Evolutionary conservation across 352 stramenopile species (phyloP).

Genomic region (Phytophthora hybrid): DNA sequence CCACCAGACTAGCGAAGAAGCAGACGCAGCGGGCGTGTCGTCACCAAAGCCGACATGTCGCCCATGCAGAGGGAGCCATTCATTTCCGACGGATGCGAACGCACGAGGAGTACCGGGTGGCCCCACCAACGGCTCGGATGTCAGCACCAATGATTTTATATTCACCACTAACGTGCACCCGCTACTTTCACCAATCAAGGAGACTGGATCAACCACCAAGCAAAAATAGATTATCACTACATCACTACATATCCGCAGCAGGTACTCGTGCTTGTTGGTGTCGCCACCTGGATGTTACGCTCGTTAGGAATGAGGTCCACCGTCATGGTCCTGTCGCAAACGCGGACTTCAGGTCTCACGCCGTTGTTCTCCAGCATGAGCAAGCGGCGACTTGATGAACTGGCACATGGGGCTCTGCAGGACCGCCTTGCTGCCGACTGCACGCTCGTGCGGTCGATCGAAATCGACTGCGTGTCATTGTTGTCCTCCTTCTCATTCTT

Average conservation of each 20-base stretch:
- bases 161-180: too few species aligned
- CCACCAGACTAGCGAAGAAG: too few species aligned
- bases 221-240: too few species aligned
- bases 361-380: slow-evolving; percentile 63
- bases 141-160: too few species aligned
- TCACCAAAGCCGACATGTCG: too few species aligned
- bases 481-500: slow-evolving; percentile 37
- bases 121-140: too few species aligned
- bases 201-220: too few species aligned
- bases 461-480: slow-evolving; percentile 23
- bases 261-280: slow-evolving; percentile 95
- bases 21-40: too few species aligned
- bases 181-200: too few species aligned
- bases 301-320: slow-evolving; percentile 72
- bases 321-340: slow-evolving; percentile 34
- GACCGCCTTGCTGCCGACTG: slow-evolving; percentile 22
- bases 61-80: too few species aligned
- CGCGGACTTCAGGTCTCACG: slow-evolving; percentile 69
- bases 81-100: too few species aligned
- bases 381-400: slow-evolving; percentile 39
- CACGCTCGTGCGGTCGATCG: slow-evolving; percentile 28
- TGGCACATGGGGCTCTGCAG: slow-evolving; percentile 38
- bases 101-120: too few species aligned
- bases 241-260: slow-evolving; percentile 32
- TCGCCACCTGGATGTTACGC: slow-evolving; percentile 92